These are phyloP conservation scores for Ostreobium quekettii DNA, from an alignment of 139 green algal species.

Conservation along the genomic window DNA sequence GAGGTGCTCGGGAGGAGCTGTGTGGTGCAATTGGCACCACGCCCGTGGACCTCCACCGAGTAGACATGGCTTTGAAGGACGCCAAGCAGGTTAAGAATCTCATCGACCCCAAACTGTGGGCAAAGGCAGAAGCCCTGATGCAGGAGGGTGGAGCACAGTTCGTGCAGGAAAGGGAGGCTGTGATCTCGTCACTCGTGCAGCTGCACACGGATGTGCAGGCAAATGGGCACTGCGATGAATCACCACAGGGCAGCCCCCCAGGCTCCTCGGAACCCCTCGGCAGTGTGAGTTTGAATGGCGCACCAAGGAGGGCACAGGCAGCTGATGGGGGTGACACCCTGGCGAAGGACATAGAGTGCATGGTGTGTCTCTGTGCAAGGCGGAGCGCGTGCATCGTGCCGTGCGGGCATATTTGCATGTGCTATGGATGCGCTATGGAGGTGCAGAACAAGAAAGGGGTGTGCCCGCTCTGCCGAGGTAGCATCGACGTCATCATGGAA, in stretches of 20 bases:
- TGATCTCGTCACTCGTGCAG: no score
- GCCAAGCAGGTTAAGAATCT: background rate
- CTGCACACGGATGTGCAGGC: no score
- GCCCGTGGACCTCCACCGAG: background rate
- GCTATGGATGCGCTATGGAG: slow-evolving; percentile 6
- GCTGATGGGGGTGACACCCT: background rate
- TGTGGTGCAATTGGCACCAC: background rate
- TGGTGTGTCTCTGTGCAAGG: slow-evolving; percentile 4
- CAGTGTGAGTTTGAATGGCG: no score
- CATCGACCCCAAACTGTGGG: background rate
- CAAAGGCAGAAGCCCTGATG: background rate
- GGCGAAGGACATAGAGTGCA: slow-evolving; percentile 5
- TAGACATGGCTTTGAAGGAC: background rate
- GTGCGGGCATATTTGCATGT: slow-evolving; percentile 11
- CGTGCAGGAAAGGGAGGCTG: background rate
- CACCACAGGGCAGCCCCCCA: background rate
- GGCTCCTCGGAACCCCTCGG: background rate
- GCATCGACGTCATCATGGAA: background rate
- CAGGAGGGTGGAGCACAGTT: background rate
- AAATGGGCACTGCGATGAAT: no score
- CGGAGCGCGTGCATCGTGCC: background rate
- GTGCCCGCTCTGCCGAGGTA: background rate
- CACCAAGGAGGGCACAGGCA: background rate
- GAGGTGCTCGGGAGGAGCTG: background rate
- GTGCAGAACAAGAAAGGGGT: slow-evolving; percentile 8